phyloP scores from a whole-genome alignment of 192 early-diverging fungal species.

The Entophlyctis luteolus region DNA sequence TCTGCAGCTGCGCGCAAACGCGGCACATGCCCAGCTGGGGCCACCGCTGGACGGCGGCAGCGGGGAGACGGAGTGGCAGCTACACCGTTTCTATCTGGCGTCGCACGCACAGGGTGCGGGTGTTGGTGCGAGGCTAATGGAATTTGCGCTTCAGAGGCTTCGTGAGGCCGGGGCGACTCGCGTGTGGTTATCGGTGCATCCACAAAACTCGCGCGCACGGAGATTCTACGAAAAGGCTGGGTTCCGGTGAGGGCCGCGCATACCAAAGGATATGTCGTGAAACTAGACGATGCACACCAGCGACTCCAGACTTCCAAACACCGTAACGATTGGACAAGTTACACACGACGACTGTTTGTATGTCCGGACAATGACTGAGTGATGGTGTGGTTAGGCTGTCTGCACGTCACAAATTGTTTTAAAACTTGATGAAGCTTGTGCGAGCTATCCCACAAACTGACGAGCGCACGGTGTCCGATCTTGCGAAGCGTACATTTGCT shows the following conservation, averaged over 20 bases:
- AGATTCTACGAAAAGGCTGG: constrained; percentile 4
- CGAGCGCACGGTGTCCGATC: no score
- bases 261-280: no score
- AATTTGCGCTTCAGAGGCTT: neutral
- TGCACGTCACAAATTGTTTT: no score
- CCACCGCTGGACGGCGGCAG: neutral
- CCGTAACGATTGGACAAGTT: no score
- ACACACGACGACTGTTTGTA: no score
- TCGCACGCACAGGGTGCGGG: neutral
- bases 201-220: neutral
- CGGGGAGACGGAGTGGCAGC: neutral
- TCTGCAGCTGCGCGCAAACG: neutral
- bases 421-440: no score
- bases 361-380: no score
- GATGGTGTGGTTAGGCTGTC: no score
- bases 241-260: no score
- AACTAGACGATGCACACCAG: no score
- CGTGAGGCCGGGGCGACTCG: neutral
- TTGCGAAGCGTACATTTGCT: constrained; percentile 2
- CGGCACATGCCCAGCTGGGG: neutral
- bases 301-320: no score
- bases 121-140: neutral
- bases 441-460: no score
- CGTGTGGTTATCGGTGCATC: neutral
- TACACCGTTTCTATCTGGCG: neutral